Conservation (phyloP, 805 yeast genomes). For the Starmera pachycereana region DNA sequence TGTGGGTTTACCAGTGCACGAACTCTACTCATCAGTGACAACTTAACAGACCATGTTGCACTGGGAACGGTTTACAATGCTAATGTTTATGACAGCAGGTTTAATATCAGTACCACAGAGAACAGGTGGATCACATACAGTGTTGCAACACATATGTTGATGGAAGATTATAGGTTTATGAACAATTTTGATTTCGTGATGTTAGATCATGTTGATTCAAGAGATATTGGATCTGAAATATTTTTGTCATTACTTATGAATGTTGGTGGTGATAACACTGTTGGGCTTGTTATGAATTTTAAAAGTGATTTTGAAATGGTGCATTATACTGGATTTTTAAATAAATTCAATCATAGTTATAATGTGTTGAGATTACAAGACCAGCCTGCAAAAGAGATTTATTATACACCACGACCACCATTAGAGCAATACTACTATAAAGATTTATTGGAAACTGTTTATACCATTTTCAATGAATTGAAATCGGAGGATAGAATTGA, state of each 20-base stretch:
- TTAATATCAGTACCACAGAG: not conserved
- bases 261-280: not conserved
- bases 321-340: not conserved
- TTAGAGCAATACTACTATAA: too few species aligned
- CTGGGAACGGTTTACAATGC: too few species aligned
- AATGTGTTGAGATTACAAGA: too few species aligned
- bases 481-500: too few species aligned
- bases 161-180: not conserved
- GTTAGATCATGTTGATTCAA: constrained; percentile 2
- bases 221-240: not conserved
- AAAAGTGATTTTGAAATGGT: not conserved
- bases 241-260: not conserved
- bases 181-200: constrained; percentile 2
- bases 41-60: too few species aligned
- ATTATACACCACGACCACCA: too few species aligned
- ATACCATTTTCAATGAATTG: too few species aligned
- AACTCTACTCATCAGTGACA: too few species aligned
- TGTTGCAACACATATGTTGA: not conserved
- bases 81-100: not conserved
- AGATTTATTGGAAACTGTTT: too few species aligned
- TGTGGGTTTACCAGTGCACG: too few species aligned
- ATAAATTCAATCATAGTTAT: too few species aligned
- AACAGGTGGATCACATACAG: constrained; percentile 1
- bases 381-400: too few species aligned
- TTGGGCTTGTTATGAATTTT: not conserved